Evolutionary conservation across 352 stramenopile genomes (phyloP), one percentile per base, ranked within the genome.

Genomic region (Phytopythium montanum): DNA sequence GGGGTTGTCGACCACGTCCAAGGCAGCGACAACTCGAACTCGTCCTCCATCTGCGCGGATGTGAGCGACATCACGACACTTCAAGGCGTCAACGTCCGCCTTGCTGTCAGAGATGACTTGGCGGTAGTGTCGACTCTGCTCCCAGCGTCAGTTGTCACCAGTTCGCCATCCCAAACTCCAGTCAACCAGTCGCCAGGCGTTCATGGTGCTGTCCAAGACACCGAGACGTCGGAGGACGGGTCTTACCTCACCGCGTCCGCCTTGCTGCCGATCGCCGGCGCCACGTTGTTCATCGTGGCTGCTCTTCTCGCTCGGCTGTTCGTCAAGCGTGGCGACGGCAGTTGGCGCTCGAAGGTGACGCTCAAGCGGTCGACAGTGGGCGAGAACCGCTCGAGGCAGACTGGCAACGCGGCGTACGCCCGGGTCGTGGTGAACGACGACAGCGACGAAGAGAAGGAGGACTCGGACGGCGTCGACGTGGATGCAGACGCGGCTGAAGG

Each of bases 51-150:
- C 36, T 87, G 76, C 28, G 34, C 34, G 19, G 61, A 61, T 12
- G 61, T 77, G 9, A 61, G 70, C 19, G 76, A 84, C 48, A 60
- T 87, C 13, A 53, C 60, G 26, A 56, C 49, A 8, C 41, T 78
- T 50, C 14, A 69, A 14, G 31, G 44, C 9, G 44, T n/a, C 12
- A 8, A 29, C 10, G 0, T 31, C 9, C 44, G 44, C 18, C 10
- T 9, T 16, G 8, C 13, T 0, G 44, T 23, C 10, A 50, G 23
- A 33, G 23, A 31, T 12, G 23, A 31, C 21, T 3, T 31, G 3
- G 44, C n/a, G n/a, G n/a, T 14, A 9, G 3, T 14, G 4, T 18
- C 12, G 3, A 10, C 21, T 18, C 2, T 23, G 44, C 6, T 50
- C n/a, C 10, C 23, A 2, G 23, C 23, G 9, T 2, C 44, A 10